Conservation (phyloP, 805 yeast genomes). For the Candida maltosa region DNA sequence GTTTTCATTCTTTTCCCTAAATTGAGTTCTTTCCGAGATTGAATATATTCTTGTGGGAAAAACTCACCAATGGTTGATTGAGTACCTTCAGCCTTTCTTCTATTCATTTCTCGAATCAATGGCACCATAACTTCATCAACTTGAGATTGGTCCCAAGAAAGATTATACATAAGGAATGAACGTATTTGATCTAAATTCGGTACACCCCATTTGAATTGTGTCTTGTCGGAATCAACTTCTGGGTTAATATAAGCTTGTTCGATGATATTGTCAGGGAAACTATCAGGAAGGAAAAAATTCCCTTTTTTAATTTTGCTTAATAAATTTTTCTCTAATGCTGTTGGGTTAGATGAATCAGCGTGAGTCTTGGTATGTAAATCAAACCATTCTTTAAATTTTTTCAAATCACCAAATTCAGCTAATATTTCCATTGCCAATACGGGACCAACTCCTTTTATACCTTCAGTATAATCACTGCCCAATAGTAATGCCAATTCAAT, state of each 20-base stretch:
- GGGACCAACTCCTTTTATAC: constrained; percentile 90
- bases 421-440: constrained; percentile 86
- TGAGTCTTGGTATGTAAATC: constrained; percentile 40
- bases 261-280: constrained; percentile 70
- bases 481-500: constrained; percentile 79
- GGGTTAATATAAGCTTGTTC: constrained; percentile 75
- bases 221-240: constrained; percentile 77
- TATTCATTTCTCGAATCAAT: constrained; percentile 73
- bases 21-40: constrained; percentile 42
- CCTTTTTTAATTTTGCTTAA: constrained; percentile 51
- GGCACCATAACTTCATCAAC: constrained; percentile 87
- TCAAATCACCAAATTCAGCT: constrained; percentile 68
- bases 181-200: constrained; percentile 83
- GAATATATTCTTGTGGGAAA: constrained; percentile 57
- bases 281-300: constrained; percentile 52
- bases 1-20: constrained; percentile 60
- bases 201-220: constrained; percentile 83
- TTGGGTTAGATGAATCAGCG: constrained; percentile 36
- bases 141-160: constrained; percentile 76
- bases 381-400: constrained; percentile 53
- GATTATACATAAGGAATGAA: constrained; percentile 59
- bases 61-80: constrained; percentile 66
- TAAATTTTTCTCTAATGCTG: constrained; percentile 54
- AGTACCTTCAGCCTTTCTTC: constrained; percentile 48
- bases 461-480: constrained; percentile 95